phyloP scores from a whole-genome alignment of 345 rosid genomes.

The rapeseed (Brassica napus) region DNA sequence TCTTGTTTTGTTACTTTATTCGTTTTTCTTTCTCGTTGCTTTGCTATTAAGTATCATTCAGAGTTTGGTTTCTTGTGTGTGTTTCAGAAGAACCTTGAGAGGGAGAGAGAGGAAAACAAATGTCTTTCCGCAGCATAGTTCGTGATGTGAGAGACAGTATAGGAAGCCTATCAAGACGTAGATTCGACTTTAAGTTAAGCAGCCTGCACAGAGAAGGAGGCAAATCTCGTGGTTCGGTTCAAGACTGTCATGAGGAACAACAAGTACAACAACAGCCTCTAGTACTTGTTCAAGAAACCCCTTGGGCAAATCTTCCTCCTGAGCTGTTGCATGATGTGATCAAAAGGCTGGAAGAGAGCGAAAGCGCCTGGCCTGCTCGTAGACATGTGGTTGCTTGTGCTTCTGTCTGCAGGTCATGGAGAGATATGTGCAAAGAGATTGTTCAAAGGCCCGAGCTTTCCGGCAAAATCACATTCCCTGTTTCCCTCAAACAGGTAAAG shows the following conservation, averaged over 20 bases:
- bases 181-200: constrained; percentile 81
- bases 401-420: constrained; percentile 91
- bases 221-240: constrained; percentile 74
- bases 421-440: constrained; percentile 91
- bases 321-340: constrained; percentile 88
- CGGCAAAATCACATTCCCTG: constrained; percentile 90
- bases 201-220: constrained; percentile 56
- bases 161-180: constrained; percentile 86
- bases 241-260: constrained; percentile 63
- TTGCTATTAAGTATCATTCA: constrained; percentile 44
- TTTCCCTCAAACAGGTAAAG: constrained; percentile 84
- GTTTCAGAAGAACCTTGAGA: constrained; percentile 18
- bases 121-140: constrained; percentile 93
- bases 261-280: constrained; percentile 4
- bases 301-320: constrained; percentile 89
- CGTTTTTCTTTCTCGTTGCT: constrained; percentile 38
- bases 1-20: constrained; percentile 45
- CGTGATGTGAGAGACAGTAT: constrained; percentile 90
- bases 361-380: constrained; percentile 84
- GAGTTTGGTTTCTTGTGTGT: constrained; percentile 13
- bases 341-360: constrained; percentile 87
- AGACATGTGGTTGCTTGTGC: constrained; percentile 94
- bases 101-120: constrained; percentile 20
- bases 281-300: constrained; percentile 58
- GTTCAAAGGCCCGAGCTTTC: constrained; percentile 76